Evolutionary conservation across 306 rosid species (phyloP).

Genomic region (Quercus ilex): DNA sequence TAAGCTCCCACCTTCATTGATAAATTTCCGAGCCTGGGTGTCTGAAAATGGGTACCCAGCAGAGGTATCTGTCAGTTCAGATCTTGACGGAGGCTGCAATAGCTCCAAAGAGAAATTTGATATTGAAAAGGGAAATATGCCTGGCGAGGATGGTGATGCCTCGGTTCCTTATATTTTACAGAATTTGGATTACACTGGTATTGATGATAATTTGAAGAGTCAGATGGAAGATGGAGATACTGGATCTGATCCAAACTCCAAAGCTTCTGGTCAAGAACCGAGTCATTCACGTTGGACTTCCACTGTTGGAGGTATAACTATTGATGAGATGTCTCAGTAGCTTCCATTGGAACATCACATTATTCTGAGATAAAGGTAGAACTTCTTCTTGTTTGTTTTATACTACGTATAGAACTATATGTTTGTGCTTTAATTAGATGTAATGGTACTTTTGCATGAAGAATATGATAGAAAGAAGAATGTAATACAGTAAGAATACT

Average conservation of each 20-base stretch:
- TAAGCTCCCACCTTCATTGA: conserved; percentile 52
- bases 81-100: conserved; percentile 41
- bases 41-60: conserved; percentile 33
- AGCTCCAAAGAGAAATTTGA: conserved; percentile 56
- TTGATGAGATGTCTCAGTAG: conserved; percentile 28
- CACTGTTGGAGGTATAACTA: neutral
- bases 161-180: conserved; percentile 45
- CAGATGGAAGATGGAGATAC: conserved; percentile 33
- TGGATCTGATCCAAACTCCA: conserved; percentile 27
- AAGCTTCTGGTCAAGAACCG: conserved; percentile 30
- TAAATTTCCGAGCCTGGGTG: conserved; percentile 72
- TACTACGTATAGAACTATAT: conserved; percentile 2
- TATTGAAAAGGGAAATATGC: conserved; percentile 46
- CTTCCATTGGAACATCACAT: conserved; percentile 20
- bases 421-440: neutral
- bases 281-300: conserved; percentile 30
- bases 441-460: neutral
- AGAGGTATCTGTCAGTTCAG: conserved; percentile 38
- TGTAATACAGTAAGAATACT: neutral
- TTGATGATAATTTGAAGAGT: conserved; percentile 45
- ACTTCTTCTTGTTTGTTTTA: conserved; percentile 24
- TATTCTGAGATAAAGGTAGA: conserved; percentile 44
- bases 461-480: conserved; percentile 3
- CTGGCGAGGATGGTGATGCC: conserved; percentile 39
- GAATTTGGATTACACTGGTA: conserved; percentile 53